Evolutionary conservation across 2,329 filamentous ascomycete species (phyloP).

Genomic region (Microcera coccophila): DNA sequence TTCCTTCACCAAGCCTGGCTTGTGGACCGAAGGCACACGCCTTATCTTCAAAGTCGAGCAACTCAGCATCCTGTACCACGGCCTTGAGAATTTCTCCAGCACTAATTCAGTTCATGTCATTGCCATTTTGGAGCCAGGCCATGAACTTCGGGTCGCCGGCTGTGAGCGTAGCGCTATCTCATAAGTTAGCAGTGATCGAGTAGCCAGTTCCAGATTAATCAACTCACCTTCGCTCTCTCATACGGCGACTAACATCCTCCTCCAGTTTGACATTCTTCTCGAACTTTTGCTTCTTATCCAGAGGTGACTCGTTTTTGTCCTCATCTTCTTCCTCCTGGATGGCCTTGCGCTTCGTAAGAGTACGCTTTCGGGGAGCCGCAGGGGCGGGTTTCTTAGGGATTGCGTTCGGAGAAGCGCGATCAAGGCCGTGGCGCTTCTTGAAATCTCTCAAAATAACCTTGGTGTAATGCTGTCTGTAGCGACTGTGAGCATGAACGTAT

Average conservation of each 20-base stretch:
- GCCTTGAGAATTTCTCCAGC: too few relatives aligned
- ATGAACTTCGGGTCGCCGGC: constrained; percentile 2
- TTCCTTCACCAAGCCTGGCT: too few relatives aligned
- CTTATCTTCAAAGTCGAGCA: too few relatives aligned
- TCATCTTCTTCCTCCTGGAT: constrained; percentile 12
- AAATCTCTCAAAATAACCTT: constrained; percentile 37
- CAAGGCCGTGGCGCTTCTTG: constrained; percentile 25
- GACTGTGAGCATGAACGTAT: neutral
- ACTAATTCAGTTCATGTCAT: too few relatives aligned
- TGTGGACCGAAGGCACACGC: too few relatives aligned
- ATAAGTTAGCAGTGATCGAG: constrained; percentile 7
- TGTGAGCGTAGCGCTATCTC: constrained; percentile 12
- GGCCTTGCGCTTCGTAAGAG: constrained; percentile 17
- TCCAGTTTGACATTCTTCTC: constrained; percentile 31
- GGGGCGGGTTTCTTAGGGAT: constrained; percentile 18
- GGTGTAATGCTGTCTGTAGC: constrained; percentile 36
- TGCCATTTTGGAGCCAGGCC: too few relatives aligned
- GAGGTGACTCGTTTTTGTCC: constrained; percentile 12
- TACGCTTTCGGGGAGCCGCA: constrained; percentile 16
- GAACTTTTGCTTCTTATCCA: constrained; percentile 11
- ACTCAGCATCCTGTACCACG: too few relatives aligned
- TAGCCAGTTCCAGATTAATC: too few relatives aligned
- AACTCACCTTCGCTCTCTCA: constrained; percentile 19
- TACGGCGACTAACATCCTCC: constrained; percentile 15
- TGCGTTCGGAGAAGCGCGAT: neutral